Percentiles rank a stretch among this genome's conserved stretches.
Evolutionary conservation across 768 basidiomycete genomes (phyloP).

Genomic region (Russula lepida): DNA sequence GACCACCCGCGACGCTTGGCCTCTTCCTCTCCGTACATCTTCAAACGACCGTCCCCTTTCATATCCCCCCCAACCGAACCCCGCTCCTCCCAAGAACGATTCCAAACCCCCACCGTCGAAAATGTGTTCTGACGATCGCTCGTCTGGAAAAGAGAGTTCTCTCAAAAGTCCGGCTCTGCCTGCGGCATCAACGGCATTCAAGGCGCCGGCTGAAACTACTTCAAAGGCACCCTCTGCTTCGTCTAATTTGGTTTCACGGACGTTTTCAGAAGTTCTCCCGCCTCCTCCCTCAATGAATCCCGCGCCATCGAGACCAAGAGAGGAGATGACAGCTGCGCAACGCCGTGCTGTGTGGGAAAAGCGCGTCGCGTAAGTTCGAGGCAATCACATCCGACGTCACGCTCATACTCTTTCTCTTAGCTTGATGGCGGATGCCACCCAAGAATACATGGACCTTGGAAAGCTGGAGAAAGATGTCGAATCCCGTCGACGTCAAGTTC

Average conservation of each 20-base stretch:
- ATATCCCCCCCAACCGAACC: not conserved
- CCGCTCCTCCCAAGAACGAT: not conserved
- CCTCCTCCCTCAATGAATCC: not conserved
- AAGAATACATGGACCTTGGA: constrained; percentile 13
- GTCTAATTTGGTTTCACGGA: not conserved
- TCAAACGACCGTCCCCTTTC: not conserved
- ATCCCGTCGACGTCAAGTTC: constrained; percentile 21
- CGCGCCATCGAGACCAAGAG: not conserved
- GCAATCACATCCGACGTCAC: not conserved
- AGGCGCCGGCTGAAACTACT: not conserved
- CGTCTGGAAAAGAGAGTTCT: not conserved
- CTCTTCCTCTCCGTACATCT: not conserved
- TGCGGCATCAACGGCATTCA: not conserved
- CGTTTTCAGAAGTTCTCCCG: constrained; percentile 4
- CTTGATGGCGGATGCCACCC: constrained; percentile 26
- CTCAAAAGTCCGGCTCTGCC: not conserved
- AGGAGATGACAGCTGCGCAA: constrained; percentile 30
- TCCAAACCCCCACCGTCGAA: not conserved
- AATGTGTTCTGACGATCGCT: not conserved
- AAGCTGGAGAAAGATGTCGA: constrained; percentile 21
- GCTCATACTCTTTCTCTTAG: constrained; percentile 22
- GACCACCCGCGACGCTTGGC: not conserved
- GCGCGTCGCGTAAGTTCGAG: constrained; percentile 33
- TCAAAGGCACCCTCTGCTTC: not conserved
- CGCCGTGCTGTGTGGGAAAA: constrained; percentile 33